Percentiles rank a stretch among this genome's conserved stretches.
Conservation (phyloP, 345 rosid genomes). For the Noccaea bulbosa region DNA sequence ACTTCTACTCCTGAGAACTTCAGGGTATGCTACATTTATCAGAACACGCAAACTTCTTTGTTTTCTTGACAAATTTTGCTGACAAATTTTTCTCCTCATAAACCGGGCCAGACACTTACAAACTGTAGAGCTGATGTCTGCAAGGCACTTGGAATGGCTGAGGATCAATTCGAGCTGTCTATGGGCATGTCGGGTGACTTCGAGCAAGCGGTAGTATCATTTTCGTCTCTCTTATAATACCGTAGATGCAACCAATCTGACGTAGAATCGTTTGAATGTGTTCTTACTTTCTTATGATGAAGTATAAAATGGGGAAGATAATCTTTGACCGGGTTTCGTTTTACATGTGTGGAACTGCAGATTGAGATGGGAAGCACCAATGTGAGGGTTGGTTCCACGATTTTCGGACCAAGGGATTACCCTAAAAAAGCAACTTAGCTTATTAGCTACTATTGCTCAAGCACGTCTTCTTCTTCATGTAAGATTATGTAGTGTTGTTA, state of each 20-base stretch:
- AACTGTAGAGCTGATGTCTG: conserved; percentile 79
- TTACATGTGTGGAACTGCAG: conserved; percentile 47
- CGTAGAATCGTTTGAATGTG: conserved; percentile 13
- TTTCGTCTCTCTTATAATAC: conserved; percentile 14
- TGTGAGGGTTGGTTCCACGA: conserved; percentile 91
- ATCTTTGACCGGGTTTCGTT: conserved; percentile 9
- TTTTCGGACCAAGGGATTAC: conserved; percentile 88
- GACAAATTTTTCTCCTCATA: not conserved
- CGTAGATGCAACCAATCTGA: not conserved
- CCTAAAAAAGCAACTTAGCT: conserved; percentile 24
- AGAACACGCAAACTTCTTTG: not conserved
- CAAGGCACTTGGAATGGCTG: conserved; percentile 73
- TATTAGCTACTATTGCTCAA: not conserved
- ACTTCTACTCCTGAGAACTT: conserved; percentile 91
- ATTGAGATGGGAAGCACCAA: conserved; percentile 91
- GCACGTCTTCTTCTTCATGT: not conserved
- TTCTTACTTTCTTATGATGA: conserved; percentile 26
- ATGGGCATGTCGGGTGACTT: conserved; percentile 98
- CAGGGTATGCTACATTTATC: conserved; percentile 54
- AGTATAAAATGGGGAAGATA: not conserved
- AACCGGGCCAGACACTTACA: conserved; percentile 56
- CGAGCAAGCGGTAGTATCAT: conserved; percentile 75
- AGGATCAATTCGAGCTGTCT: conserved; percentile 80
- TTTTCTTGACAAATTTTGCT: not conserved
- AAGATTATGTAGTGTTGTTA: conserved; percentile 21